phyloP scores from a whole-genome alignment of 2,329 filamentous ascomycete species.

The Myriosclerotinia curreyana region DNA sequence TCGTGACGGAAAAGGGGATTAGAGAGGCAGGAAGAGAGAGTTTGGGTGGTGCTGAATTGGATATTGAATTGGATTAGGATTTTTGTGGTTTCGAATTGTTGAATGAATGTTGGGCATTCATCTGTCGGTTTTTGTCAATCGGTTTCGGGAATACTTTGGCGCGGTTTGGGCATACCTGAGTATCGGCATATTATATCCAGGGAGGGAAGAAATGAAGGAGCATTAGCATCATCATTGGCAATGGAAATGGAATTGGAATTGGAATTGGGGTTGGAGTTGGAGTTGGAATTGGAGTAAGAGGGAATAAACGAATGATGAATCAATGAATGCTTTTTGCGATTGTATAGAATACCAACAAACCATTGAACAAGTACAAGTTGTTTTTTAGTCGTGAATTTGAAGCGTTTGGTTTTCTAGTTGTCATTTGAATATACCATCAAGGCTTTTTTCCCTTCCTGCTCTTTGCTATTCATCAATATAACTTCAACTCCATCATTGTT shows the following conservation, averaged over 20 bases:
- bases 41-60: slow-evolving; percentile 49
- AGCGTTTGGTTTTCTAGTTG: not conserved
- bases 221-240: not conserved
- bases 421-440: not conserved
- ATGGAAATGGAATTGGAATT: not conserved
- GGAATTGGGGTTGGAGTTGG: slow-evolving; percentile 1
- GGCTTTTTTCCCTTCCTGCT: no score
- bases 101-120: not conserved
- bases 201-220: slow-evolving; percentile 6
- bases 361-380: not conserved
- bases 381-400: not conserved
- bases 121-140: not conserved
- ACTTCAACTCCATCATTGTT: no score
- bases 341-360: not conserved
- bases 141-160: not conserved
- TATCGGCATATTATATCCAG: slow-evolving; percentile 17
- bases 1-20: slow-evolving; percentile 74
- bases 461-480: no score
- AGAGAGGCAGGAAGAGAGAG: slow-evolving; percentile 74
- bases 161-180: slow-evolving; percentile 5
- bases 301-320: slow-evolving; percentile 9
- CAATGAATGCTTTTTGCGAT: not conserved
- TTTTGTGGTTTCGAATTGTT: not conserved
- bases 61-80: slow-evolving; percentile 19
- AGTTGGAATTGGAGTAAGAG: not conserved